Evolutionary conservation across 345 rosid genomes (phyloP), one percentile per base, ranked within the genome.

Genomic region (Chamaenerion angustifolium): DNA sequence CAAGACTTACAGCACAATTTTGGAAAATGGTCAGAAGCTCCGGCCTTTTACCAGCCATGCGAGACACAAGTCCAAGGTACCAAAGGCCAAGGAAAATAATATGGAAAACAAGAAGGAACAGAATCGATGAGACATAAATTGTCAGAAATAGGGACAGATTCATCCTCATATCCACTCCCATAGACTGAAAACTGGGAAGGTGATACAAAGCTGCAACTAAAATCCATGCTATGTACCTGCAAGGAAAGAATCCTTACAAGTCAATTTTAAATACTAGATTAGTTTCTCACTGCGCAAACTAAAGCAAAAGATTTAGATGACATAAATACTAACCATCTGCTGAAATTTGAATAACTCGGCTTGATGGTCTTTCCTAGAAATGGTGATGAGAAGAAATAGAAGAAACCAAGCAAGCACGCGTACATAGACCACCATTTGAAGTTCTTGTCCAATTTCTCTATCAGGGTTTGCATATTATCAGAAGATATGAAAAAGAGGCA

Each of bases 111-210:
- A 82, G 71, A 62, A 92, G 93, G 73, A 92, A 92, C 56, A 84
- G 64, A 62, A 92, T 74, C 12, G 98, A 92, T 56, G 96, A 76
- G 43, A 92, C 58, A 63, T 68, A 84, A 40, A 92, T 87, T 15
- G 95, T 82, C 74, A 92, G 63, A 70, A 87, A 92, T 72, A 92
- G 65, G 44, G 98, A 92, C 71, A 92, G 73, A 76, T 92, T 92
- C 98, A 92, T 92, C 82, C 98, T 87, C 86, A 92, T 52, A 70
- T 92, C 98, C 61, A 92, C 73, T 67, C 98, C 98, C 98, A 92
- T 92, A 50, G 96, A 87, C 75, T 78, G 98, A 74, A 92, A 87
- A 77, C 95, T 92, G 50, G 98, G 98, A 62, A 92, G 95, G 68
- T 92, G 98, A 68, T 92, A 92, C 73, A 92, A 43, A 69, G 98